Base-by-base conservation (phyloP, 75 land plant species). In the Larix kaempferi region DNA sequence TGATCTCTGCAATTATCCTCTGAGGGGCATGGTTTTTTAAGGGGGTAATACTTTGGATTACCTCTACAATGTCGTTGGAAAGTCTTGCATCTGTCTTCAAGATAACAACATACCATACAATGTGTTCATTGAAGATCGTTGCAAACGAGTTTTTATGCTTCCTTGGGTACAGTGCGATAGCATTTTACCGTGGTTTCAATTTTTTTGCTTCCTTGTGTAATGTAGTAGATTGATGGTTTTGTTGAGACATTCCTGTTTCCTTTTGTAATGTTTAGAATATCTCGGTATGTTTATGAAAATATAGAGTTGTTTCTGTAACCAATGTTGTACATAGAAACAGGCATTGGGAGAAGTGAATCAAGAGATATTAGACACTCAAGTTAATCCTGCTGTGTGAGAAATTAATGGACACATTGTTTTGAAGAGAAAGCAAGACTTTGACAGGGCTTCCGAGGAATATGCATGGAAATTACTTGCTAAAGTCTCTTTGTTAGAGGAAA, bases 401-500 rank as follows among this genome's bases (percentile, higher is more conserved):
- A 93, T 96, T 55, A 93, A 96, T 83, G 99, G 99, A 19, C 99
- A 96, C 80, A 93, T 96, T 78, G 99, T 93, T 23, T 74, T 96
- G 66, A 96, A 96, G 80, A 84, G 93, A 67, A 87, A 76, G 82
- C 57, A 86, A 73, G 94, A 93, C 57, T 91, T 82, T 83, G 92
- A 96, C 14, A 80, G 76, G 69, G 99, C 97, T 64, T 90, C 93
- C 6, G 99, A 96, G 79, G 91, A 83, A 4, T 89, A 87, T 81
- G 96, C 96, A 23, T 89, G 94, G 99, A 93, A 84, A 83, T 87
- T 96, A 14, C 88, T 96, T 44, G 96, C 92, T 0, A 94, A 90
- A 85, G 96, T 91, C 44, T 91, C 96, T 16, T 90, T 96, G 25
- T 86, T 94, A 29, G 90, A 90, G 23, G 94, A 87, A 69, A 81